Conservation (phyloP, 176 grass and related monocot genomes). For the Elymus sibiricus region DNA sequence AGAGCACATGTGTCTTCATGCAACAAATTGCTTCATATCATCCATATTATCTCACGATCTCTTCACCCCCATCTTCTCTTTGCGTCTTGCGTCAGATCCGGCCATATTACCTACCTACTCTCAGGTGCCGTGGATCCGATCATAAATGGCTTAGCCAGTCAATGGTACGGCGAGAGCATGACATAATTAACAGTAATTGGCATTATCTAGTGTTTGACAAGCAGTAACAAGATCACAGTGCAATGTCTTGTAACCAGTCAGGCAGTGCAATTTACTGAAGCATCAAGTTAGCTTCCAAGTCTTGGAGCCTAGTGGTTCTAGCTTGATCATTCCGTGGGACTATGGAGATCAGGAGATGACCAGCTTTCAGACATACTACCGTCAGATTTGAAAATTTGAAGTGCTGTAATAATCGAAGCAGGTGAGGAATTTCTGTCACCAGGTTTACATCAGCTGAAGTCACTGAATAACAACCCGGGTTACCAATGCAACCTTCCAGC, state of each 20-base stretch:
- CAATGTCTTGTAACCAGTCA: not conserved
- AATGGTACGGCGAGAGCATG: constrained; percentile 3
- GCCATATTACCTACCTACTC: not conserved
- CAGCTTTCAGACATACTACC: not conserved
- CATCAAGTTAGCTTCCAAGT: too few relatives aligned
- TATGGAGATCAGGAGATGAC: not conserved
- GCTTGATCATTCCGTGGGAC: not conserved
- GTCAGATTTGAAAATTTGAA: constrained; percentile 10
- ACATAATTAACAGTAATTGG: not conserved
- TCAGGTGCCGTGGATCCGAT: not conserved
- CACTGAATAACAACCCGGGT: constrained; percentile 9
- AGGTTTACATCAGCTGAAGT: not conserved
- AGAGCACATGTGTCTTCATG: not conserved
- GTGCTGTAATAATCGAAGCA: not conserved
- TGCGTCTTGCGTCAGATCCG: not conserved
- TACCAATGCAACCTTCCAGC: constrained; percentile 11
- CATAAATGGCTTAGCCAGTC: not conserved
- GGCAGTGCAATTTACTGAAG: not conserved
- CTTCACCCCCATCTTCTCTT: not conserved
- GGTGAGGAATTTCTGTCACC: not conserved
- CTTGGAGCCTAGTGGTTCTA: not conserved
- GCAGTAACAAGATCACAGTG: not conserved
- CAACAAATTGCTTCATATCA: constrained; percentile 5
- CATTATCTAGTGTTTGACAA: not conserved
- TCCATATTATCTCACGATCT: not conserved